Evolutionary conservation across 1,284 basidiomycete species (phyloP).

Genomic region (Cryptococcus sp.): DNA sequence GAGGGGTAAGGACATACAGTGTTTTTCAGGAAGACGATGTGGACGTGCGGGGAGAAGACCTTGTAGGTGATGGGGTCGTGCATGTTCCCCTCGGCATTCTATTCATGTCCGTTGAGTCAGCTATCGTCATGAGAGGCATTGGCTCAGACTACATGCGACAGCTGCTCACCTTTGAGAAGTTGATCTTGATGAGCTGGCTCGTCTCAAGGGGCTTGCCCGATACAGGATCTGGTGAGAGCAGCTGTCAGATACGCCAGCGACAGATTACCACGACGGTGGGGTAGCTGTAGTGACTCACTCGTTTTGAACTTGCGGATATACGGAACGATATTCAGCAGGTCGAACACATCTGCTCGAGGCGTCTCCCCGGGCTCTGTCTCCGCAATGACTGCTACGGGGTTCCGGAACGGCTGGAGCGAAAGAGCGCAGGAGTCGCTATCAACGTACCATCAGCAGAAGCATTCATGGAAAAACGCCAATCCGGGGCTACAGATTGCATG

Average conservation of each 20-base stretch:
- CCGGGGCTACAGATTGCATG: no score
- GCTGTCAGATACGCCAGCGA: constrained; percentile 44
- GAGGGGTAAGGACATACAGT: constrained; percentile 52
- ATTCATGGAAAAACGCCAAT: not conserved
- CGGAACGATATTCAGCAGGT: constrained; percentile 83
- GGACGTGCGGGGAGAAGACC: constrained; percentile 83
- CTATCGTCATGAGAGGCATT: not conserved
- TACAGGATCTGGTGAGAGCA: constrained; percentile 77
- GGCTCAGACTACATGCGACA: not conserved
- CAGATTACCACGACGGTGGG: not conserved
- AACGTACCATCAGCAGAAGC: not conserved
- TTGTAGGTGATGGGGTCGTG: constrained; percentile 93
- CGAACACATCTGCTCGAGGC: constrained; percentile 58
- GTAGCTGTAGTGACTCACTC: constrained; percentile 57
- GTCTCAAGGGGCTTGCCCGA: constrained; percentile 77
- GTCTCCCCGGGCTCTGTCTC: constrained; percentile 42
- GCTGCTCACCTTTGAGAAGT: constrained; percentile 62
- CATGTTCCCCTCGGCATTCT: constrained; percentile 66
- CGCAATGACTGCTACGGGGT: constrained; percentile 75
- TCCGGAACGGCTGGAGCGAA: constrained; percentile 83
- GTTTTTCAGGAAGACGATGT: constrained; percentile 81
- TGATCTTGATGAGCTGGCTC: constrained; percentile 77
- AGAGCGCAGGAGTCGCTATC: constrained; percentile 78
- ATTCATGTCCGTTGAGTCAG: constrained; percentile 59
- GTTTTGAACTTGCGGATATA: constrained; percentile 65